phyloP scores from a whole-genome alignment of 176 grass and related monocot genomes.

The Dendrocalamus sinicus region DNA sequence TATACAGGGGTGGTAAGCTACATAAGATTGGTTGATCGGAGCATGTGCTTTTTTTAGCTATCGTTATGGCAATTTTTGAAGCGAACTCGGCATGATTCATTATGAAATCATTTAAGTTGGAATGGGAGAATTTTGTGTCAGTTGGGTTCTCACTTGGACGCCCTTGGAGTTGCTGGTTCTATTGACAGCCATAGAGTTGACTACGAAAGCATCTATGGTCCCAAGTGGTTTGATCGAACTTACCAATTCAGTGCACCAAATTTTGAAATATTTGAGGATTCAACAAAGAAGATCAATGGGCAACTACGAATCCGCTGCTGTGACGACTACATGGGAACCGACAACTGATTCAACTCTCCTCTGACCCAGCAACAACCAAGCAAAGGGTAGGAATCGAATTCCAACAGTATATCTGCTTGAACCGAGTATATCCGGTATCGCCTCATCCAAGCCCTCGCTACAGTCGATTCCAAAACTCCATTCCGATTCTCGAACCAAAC shows the following conservation, averaged over 20 bases:
- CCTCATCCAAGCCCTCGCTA: not conserved
- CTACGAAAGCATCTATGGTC: not conserved
- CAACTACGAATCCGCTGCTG: not conserved
- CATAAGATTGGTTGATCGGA: not conserved
- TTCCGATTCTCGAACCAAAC: not conserved
- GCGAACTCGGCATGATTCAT: not conserved
- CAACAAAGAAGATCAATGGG: not conserved
- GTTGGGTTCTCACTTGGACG: not conserved
- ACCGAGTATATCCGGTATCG: constrained; percentile 17
- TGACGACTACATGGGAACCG: not conserved
- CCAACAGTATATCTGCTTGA: constrained; percentile 15
- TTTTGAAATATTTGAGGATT: not conserved
- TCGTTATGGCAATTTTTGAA: not conserved
- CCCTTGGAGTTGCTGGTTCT: not conserved
- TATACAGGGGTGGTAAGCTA: not conserved
- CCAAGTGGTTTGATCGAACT: not conserved
- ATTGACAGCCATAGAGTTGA: not conserved
- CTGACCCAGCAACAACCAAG: not conserved
- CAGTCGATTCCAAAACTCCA: not conserved
- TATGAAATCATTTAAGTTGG: not conserved
- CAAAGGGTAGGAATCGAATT: constrained; percentile 39
- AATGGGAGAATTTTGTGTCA: not conserved
- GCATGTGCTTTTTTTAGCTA: not conserved
- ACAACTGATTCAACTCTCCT: not conserved
- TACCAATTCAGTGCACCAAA: not conserved